Base-by-base conservation (phyloP, 1,139 yeast species). In the Arxiozyma slooffiae region DNA sequence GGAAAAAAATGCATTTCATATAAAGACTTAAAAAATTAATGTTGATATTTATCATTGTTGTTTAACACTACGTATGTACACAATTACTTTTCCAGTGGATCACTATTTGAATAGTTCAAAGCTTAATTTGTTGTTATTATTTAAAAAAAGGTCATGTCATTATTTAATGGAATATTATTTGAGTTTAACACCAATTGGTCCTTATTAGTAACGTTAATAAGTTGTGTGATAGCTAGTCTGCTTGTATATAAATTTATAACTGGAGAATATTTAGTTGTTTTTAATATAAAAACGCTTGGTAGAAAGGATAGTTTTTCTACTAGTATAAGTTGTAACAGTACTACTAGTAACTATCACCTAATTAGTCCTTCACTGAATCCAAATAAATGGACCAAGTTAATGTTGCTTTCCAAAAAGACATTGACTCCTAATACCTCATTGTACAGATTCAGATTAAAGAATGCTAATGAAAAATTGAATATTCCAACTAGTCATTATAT, bases 401-500 rank as follows among this genome's bases (percentile, higher is more conserved):
- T 83, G 65, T 71, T 85, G 56, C 70, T 79, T 46, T 90, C 83
- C 57, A 82, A 80, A 65, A 84, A 88, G 1, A 70, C 83, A 48
- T 74, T 85, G 52, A 78, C 84, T 21, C 79, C 75, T 57, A 80
- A 84, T 68, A 67, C 82, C 3, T 87, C 89, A 46, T 82, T 85
- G 54, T 85, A 83, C 64, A 72, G 90, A 51, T 85, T 85, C 70
- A 79, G 78, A 60, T 71, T 85, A 59, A 71, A 71, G 51, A 74
- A 79, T 52, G 80, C 79, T 7, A 76, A 77, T 46, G 89, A 83
- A 60, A 73, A 76, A 16, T 71, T 85, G 57, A 73, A 79, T 51
- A 72, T 83, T 47, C 89, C 90, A 20, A 76, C 84, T 26, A 92
- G 92, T 21, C 85, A 81, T 63, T 85, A 83, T 64, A 71, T 85